These are phyloP conservation scores for Gossypium herbaceum DNA, from an alignment of 345 rosid genomes.

Conservation along the genomic window DNA sequence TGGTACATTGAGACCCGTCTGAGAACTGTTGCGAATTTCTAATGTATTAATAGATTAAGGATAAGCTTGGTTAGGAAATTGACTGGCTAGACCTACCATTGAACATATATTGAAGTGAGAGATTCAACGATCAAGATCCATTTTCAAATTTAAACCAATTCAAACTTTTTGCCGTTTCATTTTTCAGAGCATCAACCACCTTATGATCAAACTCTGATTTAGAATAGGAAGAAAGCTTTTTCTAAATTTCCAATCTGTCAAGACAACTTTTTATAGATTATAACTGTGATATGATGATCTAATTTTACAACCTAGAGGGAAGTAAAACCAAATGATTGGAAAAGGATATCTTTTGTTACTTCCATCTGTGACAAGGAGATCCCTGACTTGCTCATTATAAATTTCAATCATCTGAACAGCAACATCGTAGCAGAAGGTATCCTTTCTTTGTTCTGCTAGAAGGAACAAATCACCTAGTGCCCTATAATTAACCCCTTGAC, in stretches of 20 bases:
- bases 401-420: conserved; percentile 98
- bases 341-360: conserved; percentile 94
- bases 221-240: conserved; percentile 1
- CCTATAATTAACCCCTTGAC: conserved; percentile 87
- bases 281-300: neutral
- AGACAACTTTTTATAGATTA: neutral
- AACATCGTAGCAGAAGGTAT: conserved; percentile 64
- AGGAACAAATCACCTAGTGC: conserved; percentile 86
- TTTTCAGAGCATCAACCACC: neutral
- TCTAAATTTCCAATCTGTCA: neutral
- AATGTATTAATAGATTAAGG: conserved; percentile 63
- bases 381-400: conserved; percentile 95
- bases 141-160: neutral
- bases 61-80: conserved; percentile 6
- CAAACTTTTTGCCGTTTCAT: neutral
- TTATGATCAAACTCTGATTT: neutral
- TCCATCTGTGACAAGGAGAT: conserved; percentile 85
- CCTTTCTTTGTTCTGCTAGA: conserved; percentile 82
- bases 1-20: conserved; percentile 89
- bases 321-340: conserved; percentile 9
- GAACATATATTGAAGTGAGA: neutral
- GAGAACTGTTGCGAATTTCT: conserved; percentile 92
- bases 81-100: neutral
- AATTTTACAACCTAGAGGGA: neutral
- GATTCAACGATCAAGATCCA: neutral